Evolutionary conservation across 805 yeast genomes (phyloP).

Genomic region (Lachancea waltii): DNA sequence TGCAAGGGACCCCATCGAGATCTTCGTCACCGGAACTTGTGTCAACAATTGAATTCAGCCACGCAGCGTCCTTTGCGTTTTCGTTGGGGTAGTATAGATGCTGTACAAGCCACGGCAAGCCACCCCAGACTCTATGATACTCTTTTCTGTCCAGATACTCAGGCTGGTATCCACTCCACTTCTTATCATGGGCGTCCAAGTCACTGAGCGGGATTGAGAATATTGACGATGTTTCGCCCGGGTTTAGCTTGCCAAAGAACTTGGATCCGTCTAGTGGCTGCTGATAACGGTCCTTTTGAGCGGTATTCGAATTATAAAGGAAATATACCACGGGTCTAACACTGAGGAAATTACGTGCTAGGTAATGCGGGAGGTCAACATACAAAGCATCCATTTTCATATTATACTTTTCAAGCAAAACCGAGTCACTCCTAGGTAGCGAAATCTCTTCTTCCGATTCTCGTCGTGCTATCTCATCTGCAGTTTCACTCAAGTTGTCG

Average conservation of each 20-base stretch:
- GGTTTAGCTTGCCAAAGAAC: conserved; percentile 47
- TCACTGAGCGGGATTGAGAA: conserved; percentile 68
- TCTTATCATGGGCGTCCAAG: conserved; percentile 33
- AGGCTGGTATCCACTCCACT: conserved; percentile 11
- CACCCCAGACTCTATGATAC: conserved; percentile 57
- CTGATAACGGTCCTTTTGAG: conserved; percentile 21
- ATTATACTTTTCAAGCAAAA: conserved; percentile 41
- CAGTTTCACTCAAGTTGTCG: conserved; percentile 57
- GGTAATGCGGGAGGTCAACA: conserved; percentile 64
- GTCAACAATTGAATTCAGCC: conserved; percentile 58
- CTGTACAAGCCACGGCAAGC: conserved; percentile 57
- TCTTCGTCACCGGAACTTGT: conserved; percentile 52
- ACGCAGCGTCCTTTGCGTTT: conserved; percentile 49
- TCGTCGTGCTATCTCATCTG: conserved; percentile 69
- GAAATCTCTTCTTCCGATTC: conserved; percentile 90
- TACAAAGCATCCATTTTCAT: conserved; percentile 51
- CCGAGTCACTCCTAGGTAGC: conserved; percentile 42
- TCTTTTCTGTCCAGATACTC: conserved; percentile 32
- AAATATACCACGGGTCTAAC: conserved; percentile 78
- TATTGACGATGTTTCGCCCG: conserved; percentile 69
- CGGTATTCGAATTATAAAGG: conserved; percentile 34
- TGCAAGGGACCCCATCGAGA: conserved; percentile 34
- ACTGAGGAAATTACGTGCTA: conserved; percentile 74
- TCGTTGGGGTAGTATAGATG: conserved; percentile 54
- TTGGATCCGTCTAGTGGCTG: conserved; percentile 29